Evolutionary conservation across 768 basidiomycete species (phyloP).

Genomic region (Mycena chlorophos): DNA sequence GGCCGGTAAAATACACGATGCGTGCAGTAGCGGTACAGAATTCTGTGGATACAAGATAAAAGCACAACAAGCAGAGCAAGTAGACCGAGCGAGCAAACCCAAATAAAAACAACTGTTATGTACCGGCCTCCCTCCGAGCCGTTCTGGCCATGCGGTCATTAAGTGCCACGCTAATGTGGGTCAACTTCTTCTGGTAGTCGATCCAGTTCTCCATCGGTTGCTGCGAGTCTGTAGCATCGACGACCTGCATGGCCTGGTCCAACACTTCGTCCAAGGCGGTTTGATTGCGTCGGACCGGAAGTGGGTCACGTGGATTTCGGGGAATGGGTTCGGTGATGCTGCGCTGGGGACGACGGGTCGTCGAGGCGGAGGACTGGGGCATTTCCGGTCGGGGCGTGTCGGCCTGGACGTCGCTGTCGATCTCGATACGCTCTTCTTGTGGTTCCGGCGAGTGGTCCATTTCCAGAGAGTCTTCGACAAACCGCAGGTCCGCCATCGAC

Average conservation of each 20-base stretch:
- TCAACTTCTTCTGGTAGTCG: slow-evolving; percentile 45
- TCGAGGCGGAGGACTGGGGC: too few relatives aligned
- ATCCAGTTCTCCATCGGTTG: slow-evolving; percentile 50
- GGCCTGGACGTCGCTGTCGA: background rate
- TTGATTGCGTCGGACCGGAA: slow-evolving; percentile 36
- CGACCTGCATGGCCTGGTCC: slow-evolving; percentile 43
- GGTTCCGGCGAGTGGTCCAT: background rate
- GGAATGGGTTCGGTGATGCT: slow-evolving; percentile 13
- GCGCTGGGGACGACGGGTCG: slow-evolving; percentile 4
- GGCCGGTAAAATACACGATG: too few relatives aligned
- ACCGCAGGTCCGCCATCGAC: slow-evolving; percentile 15
- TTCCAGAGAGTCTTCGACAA: slow-evolving; percentile 12
- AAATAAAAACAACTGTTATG: too few relatives aligned
- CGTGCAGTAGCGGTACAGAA: too few relatives aligned
- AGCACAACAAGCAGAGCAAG: too few relatives aligned
- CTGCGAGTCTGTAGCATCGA: slow-evolving; percentile 48
- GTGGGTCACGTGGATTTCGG: slow-evolving; percentile 3
- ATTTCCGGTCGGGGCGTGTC: background rate
- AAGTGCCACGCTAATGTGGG: slow-evolving; percentile 46
- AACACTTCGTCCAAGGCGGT: slow-evolving; percentile 43
- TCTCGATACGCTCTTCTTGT: background rate
- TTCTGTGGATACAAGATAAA: too few relatives aligned
- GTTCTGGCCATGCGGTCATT: slow-evolving; percentile 47
- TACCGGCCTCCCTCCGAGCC: slow-evolving; percentile 26
- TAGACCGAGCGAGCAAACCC: too few relatives aligned